phyloP scores from a whole-genome alignment of 202 grass and related monocot species.

The Miscanthus sacchariflorus region DNA sequence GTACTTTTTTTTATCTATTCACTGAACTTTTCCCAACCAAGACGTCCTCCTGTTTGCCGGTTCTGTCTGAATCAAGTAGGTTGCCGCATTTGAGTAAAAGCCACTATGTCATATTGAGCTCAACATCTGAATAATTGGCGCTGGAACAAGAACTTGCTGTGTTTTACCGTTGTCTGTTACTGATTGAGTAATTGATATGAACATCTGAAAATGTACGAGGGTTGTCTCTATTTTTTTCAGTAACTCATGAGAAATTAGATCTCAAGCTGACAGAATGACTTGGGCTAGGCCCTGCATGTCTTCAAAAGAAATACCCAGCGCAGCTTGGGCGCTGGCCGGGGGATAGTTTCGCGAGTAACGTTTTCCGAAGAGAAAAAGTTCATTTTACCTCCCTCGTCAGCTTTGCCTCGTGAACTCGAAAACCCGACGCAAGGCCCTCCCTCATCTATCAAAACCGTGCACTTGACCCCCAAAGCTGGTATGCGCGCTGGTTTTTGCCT shows the following conservation, averaged over 20 bases:
- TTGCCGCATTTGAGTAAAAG: background rate
- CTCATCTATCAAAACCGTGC: too few species aligned
- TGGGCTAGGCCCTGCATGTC: background rate
- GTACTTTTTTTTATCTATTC: slow-evolving; percentile 27
- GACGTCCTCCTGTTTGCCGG: background rate
- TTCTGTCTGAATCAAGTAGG: background rate
- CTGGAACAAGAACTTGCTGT: background rate
- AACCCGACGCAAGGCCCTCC: too few species aligned
- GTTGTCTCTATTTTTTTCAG: slow-evolving; percentile 7
- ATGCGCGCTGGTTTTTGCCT: too few species aligned
- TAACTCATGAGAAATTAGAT: slow-evolving; percentile 43
- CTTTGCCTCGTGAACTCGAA: too few species aligned
- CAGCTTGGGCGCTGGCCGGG: too few species aligned
- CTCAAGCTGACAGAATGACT: background rate
- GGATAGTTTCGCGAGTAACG: background rate
- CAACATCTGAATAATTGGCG: background rate
- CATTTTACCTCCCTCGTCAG: too few species aligned
- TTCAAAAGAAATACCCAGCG: background rate
- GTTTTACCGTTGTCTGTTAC: background rate
- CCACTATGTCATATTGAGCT: background rate
- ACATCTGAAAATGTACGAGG: background rate
- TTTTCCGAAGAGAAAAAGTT: background rate
- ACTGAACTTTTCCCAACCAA: background rate
- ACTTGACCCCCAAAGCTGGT: too few species aligned
- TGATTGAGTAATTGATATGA: background rate